A percentile compares a stretch with the other conserved stretches of the same genome.
Conservation (phyloP, 2,329 filamentous ascomycete genomes). For the Ceratocystis alfenasii region DNA sequence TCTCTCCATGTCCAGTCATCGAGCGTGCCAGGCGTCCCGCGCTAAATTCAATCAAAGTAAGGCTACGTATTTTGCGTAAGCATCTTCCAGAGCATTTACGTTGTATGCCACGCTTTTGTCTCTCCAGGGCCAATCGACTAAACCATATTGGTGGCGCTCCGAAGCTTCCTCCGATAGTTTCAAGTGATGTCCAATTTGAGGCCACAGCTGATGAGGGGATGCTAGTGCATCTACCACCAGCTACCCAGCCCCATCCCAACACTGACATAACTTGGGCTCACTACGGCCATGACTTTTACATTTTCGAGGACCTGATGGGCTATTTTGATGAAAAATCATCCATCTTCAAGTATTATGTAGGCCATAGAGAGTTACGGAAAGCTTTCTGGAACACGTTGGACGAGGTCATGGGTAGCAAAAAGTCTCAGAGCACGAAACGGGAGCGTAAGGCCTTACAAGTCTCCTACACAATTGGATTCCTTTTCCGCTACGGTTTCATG, state of each 20-base stretch:
- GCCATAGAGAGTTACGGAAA: neutral
- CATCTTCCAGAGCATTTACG: constrained; percentile 1
- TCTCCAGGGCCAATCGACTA: neutral
- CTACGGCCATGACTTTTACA: constrained; percentile 10
- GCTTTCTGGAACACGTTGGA: constrained; percentile 7
- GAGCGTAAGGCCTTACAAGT: neutral
- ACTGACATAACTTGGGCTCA: neutral
- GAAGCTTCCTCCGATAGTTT: neutral
- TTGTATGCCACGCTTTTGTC: neutral
- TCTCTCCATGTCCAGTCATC: neutral
- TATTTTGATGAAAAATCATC: constrained; percentile 3
- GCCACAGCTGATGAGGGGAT: constrained; percentile 2
- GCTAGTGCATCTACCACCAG: neutral
- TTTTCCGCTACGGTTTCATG: constrained; percentile 5
- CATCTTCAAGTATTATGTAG: constrained; percentile 5
- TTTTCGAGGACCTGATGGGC: constrained; percentile 10
- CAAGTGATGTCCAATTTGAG: neutral
- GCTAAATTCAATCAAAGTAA: neutral
- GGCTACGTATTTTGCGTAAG: neutral
- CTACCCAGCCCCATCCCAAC: neutral
- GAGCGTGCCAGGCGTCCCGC: neutral
- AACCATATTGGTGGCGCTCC: neutral
- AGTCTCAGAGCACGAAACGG: neutral
- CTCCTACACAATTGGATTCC: neutral
- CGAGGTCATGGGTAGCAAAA: neutral